phyloP scores from a whole-genome alignment of 2,329 filamentous ascomycete species.

The Cordyceps javanica region DNA sequence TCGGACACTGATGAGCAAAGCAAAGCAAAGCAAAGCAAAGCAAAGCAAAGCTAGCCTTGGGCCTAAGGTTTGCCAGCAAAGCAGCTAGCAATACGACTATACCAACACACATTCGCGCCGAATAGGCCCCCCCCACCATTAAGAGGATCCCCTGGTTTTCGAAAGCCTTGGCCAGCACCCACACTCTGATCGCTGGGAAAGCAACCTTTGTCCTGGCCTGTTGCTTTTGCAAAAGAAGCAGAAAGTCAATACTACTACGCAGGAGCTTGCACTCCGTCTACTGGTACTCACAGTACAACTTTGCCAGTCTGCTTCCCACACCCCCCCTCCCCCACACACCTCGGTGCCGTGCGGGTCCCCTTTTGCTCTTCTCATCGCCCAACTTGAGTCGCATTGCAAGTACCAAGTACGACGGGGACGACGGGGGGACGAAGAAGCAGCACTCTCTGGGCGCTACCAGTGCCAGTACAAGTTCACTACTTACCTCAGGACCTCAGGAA shows the following conservation, averaged over 20 bases:
- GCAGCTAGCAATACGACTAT: constrained; percentile 3
- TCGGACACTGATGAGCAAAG: neutral
- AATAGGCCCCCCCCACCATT: neutral
- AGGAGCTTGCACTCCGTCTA: neutral
- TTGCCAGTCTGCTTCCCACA: too few species aligned
- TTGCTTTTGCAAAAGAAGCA: neutral
- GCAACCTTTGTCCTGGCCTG: neutral
- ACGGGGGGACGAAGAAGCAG: too few species aligned
- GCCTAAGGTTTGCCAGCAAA: neutral
- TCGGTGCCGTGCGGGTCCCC: neutral
- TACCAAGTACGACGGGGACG: neutral
- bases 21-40: too few species aligned
- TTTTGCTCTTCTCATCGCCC: neutral
- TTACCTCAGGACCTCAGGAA: too few species aligned
- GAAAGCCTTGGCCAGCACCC: neutral
- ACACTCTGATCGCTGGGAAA: constrained; percentile 5
- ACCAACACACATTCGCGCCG: neutral
- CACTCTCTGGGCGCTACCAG: too few species aligned
- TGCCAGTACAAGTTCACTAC: neutral
- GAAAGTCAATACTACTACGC: neutral
- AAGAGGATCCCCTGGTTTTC: neutral
- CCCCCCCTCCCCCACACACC: neutral
- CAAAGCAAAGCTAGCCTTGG: neutral
- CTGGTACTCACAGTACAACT: neutral
- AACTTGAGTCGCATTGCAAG: neutral